These are phyloP conservation scores for Elsinoe necatrix DNA, from an alignment of 2,329 filamentous ascomycete species.

Conservation along the genomic window DNA sequence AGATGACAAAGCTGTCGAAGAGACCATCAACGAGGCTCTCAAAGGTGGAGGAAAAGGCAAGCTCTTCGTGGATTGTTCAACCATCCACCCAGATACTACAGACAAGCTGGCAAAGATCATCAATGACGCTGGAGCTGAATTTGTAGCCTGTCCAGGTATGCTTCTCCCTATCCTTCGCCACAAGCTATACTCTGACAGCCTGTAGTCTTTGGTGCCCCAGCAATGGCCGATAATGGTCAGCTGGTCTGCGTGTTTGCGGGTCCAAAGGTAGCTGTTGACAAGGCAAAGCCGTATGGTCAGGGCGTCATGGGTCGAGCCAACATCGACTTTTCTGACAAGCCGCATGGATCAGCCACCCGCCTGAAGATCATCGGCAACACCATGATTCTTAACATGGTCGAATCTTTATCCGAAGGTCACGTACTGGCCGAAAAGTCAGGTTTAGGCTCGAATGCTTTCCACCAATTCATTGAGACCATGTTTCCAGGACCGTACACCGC, in stretches of 20 bases:
- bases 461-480: conserved; percentile 62
- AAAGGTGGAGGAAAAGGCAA: conserved; percentile 52
- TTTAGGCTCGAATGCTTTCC: conserved; percentile 60
- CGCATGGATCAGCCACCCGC: conserved; percentile 58
- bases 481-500: conserved; percentile 67
- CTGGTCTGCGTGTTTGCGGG: conserved; percentile 69
- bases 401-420: conserved; percentile 69
- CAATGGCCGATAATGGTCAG: conserved; percentile 60
- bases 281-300: conserved; percentile 60
- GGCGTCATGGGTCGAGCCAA: conserved; percentile 62
- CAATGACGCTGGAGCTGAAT: conserved; percentile 54
- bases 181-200: background rate
- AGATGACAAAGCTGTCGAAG: conserved; percentile 64
- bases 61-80: conserved; percentile 79
- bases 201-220: conserved; percentile 60
- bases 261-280: conserved; percentile 49
- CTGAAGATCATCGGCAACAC: conserved; percentile 83
- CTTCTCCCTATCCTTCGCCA: background rate
- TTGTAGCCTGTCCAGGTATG: conserved; percentile 59
- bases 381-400: conserved; percentile 75
- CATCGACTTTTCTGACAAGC: conserved; percentile 62
- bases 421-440: conserved; percentile 73
- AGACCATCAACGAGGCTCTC: conserved; percentile 52
- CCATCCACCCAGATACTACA: conserved; percentile 75
- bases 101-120: conserved; percentile 54